A percentile compares a stretch with the other conserved stretches of the same genome.
phyloP scores from a whole-genome alignment of 108 stramenopile species.

The Pseudonitzschia delicatissima region DNA sequence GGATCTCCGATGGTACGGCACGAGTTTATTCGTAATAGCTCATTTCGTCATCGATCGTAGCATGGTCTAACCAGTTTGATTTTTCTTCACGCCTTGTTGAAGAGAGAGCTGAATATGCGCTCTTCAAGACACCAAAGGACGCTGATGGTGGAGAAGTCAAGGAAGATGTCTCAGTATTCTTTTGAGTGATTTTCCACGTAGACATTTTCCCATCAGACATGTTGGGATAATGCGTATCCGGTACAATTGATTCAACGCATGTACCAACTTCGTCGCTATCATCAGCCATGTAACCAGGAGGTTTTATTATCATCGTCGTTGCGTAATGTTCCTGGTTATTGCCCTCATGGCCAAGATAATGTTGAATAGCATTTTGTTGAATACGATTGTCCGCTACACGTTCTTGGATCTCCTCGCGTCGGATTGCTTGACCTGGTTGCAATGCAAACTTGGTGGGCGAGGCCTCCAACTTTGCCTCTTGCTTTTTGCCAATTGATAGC shows the following conservation, averaged over 20 bases:
- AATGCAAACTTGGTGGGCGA: neutral
- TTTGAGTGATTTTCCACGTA: constrained; percentile 6
- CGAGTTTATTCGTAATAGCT: constrained; percentile 1
- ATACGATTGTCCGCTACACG: constrained; percentile 7
- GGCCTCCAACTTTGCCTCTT: constrained; percentile 1
- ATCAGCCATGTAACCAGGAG: neutral
- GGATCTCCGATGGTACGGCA: no score
- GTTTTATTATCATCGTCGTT: constrained; percentile 14
- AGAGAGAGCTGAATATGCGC: constrained; percentile 12
- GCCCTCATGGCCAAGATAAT: constrained; percentile 5
- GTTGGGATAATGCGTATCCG: constrained; percentile 9
- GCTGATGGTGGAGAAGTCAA: neutral
- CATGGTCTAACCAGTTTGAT: constrained; percentile 8
- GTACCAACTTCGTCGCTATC: constrained; percentile 17
- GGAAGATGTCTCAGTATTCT: neutral
- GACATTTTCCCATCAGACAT: constrained; percentile 1
- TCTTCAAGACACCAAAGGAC: constrained; percentile 8
- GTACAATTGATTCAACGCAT: constrained; percentile 15
- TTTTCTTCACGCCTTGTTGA: neutral
- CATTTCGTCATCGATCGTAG: constrained; percentile 7
- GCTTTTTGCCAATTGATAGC: neutral
- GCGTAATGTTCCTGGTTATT: neutral
- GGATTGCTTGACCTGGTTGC: constrained; percentile 9
- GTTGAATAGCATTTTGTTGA: neutral
- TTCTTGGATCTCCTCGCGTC: constrained; percentile 16